phyloP scores from a whole-genome alignment of 306 rosid species.

The Vigna trinervia region DNA sequence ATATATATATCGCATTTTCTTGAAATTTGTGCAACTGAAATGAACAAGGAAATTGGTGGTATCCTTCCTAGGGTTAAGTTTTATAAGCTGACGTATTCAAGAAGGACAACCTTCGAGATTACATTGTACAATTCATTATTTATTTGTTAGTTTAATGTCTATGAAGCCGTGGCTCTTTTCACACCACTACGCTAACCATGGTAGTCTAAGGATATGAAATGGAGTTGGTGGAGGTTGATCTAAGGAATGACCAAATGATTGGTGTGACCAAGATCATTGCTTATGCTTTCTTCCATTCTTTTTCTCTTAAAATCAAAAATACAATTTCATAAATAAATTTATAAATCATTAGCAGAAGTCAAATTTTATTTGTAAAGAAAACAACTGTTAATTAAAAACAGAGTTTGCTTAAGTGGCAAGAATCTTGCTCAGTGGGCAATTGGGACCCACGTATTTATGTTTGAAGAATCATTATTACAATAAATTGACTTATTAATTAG shows the following conservation, averaged over 20 bases:
- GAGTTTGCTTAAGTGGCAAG: constrained; percentile 16
- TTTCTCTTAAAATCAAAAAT: neutral
- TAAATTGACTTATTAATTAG: neutral
- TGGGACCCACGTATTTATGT: neutral
- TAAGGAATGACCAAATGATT: constrained; percentile 51
- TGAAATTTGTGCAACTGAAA: neutral
- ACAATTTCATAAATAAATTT: neutral
- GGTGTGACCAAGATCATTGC: constrained; percentile 9
- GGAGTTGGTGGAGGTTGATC: constrained; percentile 46
- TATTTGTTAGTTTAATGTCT: neutral
- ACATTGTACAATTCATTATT: neutral
- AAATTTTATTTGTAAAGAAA: neutral
- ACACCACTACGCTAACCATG: constrained; percentile 11
- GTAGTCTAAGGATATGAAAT: neutral
- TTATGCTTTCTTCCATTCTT: neutral
- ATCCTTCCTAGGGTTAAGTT: constrained; percentile 21
- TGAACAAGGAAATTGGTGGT: neutral
- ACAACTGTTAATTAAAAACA: neutral
- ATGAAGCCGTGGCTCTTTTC: neutral
- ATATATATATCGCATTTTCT: too few relatives aligned
- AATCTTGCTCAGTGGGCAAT: neutral
- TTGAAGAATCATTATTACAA: too few relatives aligned
- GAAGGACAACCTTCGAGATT: constrained; percentile 26
- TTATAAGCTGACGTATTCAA: neutral
- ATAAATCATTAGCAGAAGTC: neutral